A percentile compares a stretch with the other conserved stretches of the same genome.
These are phyloP conservation scores for Neurospora sp. DNA, from an alignment of 495 filamentous ascomycete genomes.

Conservation along the genomic window DNA sequence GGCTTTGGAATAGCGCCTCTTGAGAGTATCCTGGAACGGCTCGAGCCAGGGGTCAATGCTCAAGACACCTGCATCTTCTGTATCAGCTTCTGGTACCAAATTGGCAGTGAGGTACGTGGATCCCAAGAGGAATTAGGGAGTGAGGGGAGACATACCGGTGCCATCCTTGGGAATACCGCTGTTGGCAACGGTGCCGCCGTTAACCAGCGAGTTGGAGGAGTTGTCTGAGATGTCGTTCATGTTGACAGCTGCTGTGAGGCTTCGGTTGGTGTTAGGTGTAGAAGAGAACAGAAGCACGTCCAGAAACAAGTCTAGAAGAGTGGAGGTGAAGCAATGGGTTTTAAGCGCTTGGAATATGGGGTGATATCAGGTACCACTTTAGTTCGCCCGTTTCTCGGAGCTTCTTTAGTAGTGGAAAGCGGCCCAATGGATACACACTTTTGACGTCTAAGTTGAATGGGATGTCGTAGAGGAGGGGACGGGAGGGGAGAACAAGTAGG, in stretches of 20 bases:
- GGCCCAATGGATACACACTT: background rate
- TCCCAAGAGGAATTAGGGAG: background rate
- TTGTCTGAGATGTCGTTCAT: slow-evolving; percentile 30
- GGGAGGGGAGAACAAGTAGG: background rate
- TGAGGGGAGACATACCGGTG: slow-evolving; percentile 26
- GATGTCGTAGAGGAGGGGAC: background rate
- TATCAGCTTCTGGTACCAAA: slow-evolving; percentile 10
- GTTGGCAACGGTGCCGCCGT: slow-evolving; percentile 18
- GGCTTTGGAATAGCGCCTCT: slow-evolving; percentile 68
- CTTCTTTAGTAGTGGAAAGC: background rate
- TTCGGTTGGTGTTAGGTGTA: background rate
- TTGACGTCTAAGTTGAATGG: background rate
- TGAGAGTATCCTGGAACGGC: slow-evolving; percentile 71
- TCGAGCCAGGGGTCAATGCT: slow-evolving; percentile 83
- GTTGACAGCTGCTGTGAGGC: slow-evolving; percentile 7
- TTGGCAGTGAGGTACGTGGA: background rate
- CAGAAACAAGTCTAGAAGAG: background rate
- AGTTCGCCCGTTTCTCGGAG: background rate
- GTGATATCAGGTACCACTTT: background rate
- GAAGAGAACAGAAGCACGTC: background rate
- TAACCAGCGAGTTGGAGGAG: slow-evolving; percentile 29
- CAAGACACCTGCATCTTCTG: slow-evolving; percentile 55
- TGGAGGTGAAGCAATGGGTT: background rate
- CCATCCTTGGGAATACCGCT: slow-evolving; percentile 35
- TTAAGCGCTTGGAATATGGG: background rate